phyloP scores from a whole-genome alignment of 2,329 filamentous ascomycete genomes.

The Herpotrichia juniperi region DNA sequence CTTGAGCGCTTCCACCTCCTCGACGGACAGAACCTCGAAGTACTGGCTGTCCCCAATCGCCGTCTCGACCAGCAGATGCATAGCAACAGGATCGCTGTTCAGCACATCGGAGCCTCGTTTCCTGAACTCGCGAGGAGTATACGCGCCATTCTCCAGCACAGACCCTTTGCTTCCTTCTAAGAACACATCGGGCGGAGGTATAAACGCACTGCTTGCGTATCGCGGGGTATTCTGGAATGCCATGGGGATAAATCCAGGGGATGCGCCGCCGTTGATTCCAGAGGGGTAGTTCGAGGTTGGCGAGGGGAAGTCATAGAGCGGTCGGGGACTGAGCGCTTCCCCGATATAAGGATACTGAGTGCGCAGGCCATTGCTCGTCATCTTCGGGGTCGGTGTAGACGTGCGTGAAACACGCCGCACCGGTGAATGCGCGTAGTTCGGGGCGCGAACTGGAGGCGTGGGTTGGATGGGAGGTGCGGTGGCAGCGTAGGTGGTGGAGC shows the following conservation, averaged over 20 bases:
- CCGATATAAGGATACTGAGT: slow-evolving; percentile 41
- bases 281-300: slow-evolving; percentile 47
- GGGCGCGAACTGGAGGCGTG: slow-evolving; percentile 25
- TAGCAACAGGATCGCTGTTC: slow-evolving; percentile 69
- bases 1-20: slow-evolving; percentile 91
- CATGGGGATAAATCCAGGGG: slow-evolving; percentile 44
- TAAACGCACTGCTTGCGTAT: slow-evolving; percentile 43
- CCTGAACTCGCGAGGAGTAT: slow-evolving; percentile 34
- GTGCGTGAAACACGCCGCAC: slow-evolving; percentile 4
- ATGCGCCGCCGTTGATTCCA: slow-evolving; percentile 35
- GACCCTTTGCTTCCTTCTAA: slow-evolving; percentile 36
- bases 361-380: slow-evolving; percentile 43
- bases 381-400: slow-evolving; percentile 12
- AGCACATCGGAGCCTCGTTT: slow-evolving; percentile 38
- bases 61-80: slow-evolving; percentile 92
- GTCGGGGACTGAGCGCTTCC: slow-evolving; percentile 39
- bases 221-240: slow-evolving; percentile 44
- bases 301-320: slow-evolving; percentile 44
- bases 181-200: slow-evolving; percentile 47
- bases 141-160: slow-evolving; percentile 30
- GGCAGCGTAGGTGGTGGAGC: slow-evolving; percentile 27
- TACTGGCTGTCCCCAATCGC: slow-evolving; percentile 86
- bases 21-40: slow-evolving; percentile 85
- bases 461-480: slow-evolving; percentile 25
- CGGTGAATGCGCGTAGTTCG: slow-evolving; percentile 7